Evolutionary conservation across 768 basidiomycete genomes (phyloP).

Genomic region (Lanmaoa pseudosensibilis): DNA sequence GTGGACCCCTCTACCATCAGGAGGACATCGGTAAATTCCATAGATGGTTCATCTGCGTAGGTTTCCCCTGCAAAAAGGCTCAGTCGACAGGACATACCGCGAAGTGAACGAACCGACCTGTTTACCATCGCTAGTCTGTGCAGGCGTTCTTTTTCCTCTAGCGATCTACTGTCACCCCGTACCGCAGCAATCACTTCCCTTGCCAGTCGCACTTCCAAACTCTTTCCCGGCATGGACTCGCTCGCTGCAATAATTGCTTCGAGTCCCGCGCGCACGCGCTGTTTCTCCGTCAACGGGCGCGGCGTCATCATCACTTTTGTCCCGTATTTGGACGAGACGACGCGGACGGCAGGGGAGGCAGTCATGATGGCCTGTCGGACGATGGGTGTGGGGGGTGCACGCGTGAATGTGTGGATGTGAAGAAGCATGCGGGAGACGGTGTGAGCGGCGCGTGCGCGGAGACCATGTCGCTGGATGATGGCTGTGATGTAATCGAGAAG

Average conservation of each 20-base stretch:
- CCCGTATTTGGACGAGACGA: constrained; percentile 55
- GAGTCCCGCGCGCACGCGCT: constrained; percentile 69
- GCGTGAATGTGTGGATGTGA: constrained; percentile 71
- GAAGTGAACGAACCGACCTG: constrained; percentile 50
- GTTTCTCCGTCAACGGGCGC: constrained; percentile 74
- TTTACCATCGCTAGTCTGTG: constrained; percentile 76
- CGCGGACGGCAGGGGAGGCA: constrained; percentile 71
- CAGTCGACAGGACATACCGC: not conserved
- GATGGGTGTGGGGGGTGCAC: constrained; percentile 74
- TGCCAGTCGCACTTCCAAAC: constrained; percentile 69
- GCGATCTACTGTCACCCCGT: constrained; percentile 57
- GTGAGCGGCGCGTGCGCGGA: constrained; percentile 58
- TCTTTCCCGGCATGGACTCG: constrained; percentile 54
- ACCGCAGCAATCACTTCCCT: constrained; percentile 73
- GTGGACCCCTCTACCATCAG: not conserved
- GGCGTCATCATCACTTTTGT: constrained; percentile 70
- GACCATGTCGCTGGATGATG: constrained; percentile 61
- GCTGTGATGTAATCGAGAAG: constrained; percentile 68
- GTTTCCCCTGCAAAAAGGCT: constrained; percentile 25
- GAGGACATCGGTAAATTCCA: not conserved
- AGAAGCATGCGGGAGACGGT: constrained; percentile 62
- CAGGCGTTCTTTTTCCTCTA: constrained; percentile 59
- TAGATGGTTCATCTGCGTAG: constrained; percentile 13
- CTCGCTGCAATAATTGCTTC: constrained; percentile 69
- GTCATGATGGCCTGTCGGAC: constrained; percentile 68